Base-by-base conservation (phyloP, 2,329 filamentous ascomycete genomes). In the Epichloe festucae region DNA sequence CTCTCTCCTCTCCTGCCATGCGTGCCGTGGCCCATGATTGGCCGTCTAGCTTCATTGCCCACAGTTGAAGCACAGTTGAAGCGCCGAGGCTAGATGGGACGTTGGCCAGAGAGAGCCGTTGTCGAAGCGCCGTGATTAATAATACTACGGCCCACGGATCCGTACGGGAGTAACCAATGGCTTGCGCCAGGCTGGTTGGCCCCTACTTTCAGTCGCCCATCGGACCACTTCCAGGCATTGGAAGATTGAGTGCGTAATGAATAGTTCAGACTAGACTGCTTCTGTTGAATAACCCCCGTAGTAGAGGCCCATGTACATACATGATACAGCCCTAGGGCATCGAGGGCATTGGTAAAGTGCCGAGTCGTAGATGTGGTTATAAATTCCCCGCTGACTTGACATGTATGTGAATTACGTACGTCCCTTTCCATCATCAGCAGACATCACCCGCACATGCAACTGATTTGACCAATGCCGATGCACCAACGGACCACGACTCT, bases 381-480 rank as follows among this genome's bases (percentile, higher is more conserved):
- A 27, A 27, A 27, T 27, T 27, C 7, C 27, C 27, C 27, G 27
- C 7, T 27, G 27, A 39, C 4, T 39, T 39, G 36, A 39, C 36
- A 39, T 39, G n/a, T 39, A 39, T 39, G n/a, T n/a, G 36, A 39
- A 39, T 15, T 15, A 14, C 36, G 14, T 39, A 12, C 36, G 36
- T 39, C 12, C 65, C 14, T 42, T 42, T 19, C 19, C 8, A 31
- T 31, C 27, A 31, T 31, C 8, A 31, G 19, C 6, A 34, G 21
- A 19, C 15, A 45, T 27, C 4, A 45, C 8, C 5, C 48, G 21
- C 17, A 49, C n/a, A 45, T 45, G 43, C 43, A 34, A 14, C 17
- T 27, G 39, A 38, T 43, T 49, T 49, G 39, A 7, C 23, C 23
- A 27, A 27, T 27, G 23, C 23, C 23, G 23, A 27, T 27, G 23